Evolutionary conservation across 495 filamentous ascomycete species (phyloP), one percentile per base, ranked within the genome.

Genomic region (Friedmanniomyces endolithicus): DNA sequence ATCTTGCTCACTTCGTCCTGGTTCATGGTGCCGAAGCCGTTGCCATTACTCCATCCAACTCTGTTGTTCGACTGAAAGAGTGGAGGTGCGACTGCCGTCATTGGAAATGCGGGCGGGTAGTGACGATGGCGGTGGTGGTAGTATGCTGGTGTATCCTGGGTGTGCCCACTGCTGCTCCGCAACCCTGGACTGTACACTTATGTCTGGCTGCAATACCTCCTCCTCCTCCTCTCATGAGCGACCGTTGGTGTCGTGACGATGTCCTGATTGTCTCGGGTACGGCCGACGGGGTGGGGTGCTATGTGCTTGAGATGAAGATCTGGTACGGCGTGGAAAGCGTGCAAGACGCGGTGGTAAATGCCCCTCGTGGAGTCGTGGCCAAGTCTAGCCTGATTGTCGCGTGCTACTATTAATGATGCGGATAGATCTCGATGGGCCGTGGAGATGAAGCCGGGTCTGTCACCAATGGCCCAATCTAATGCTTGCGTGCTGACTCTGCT

Each of bases 31-130:
- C 81, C 84, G 58, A 88, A 75, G 64, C 77, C 77, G 71, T 78
- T 77, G 77, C 80, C 81, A 73, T 80, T 80, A 83, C 77, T 72
- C 81, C 80, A 84, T 81, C 74, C 73, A 69, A 79, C 71, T 56
- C 81, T 75, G 55, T 80, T 75, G 67, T 75, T 77, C 65, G 79
- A 76, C 74, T 89, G 82, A 70, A 96, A 89, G 70, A 87, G 87
- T 58, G 86, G 88, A 73, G 82, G 87, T 65, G 89, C 92, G 72
- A 98, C 90, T 71, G 92, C 92, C 79, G 92, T 98, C 92, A 98
- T 98, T 64, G 46, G 55, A 33, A 27, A 34, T 25, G 39, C 43
- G 22, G 20, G 20, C 20, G 25, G 48, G 48, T n/a, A 35, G 22
- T 50, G n/a, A 35, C 29, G 35, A 16, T 27, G 49, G 20, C 9